Evolutionary conservation across 371 early-diverging fungal genomes (phyloP).

Genomic region (Catenaria anguillulae): DNA sequence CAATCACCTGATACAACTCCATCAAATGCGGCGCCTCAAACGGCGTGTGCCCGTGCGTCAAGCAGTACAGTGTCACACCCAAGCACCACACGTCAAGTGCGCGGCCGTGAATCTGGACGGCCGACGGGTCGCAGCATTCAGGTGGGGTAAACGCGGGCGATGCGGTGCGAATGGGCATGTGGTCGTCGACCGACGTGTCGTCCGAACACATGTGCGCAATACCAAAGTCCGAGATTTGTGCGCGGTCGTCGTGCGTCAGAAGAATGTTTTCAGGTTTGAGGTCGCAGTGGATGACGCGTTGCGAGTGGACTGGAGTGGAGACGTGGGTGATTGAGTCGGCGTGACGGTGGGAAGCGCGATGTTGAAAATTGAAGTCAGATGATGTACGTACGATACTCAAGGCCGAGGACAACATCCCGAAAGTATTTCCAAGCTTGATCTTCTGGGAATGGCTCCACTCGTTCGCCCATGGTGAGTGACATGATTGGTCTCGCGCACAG

Average conservation of each 20-base stretch:
- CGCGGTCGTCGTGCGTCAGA: constrained; percentile 16
- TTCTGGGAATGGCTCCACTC: constrained; percentile 23
- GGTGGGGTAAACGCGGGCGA: constrained; percentile 32
- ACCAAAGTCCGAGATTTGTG: constrained; percentile 39
- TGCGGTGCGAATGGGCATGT: constrained; percentile 20
- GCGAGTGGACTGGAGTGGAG: constrained; percentile 23
- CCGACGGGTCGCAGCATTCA: constrained; percentile 19
- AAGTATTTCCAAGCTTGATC: constrained; percentile 29
- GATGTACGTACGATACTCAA: constrained; percentile 33
- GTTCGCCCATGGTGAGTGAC: constrained; percentile 18
- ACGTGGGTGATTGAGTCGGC: neutral
- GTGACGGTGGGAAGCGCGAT: no score
- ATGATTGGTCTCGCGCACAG: constrained; percentile 38
- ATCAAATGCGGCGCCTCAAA: neutral
- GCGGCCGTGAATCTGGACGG: constrained; percentile 18
- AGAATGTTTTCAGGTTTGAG: constrained; percentile 41
- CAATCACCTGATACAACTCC: neutral
- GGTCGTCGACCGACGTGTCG: constrained; percentile 15
- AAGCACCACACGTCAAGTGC: constrained; percentile 34
- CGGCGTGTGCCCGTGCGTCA: neutral
- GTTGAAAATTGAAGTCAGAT: neutral
- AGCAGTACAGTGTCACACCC: constrained; percentile 15
- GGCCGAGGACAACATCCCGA: constrained; percentile 33
- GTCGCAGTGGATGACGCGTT: constrained; percentile 36
- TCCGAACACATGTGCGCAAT: constrained; percentile 29